These are phyloP conservation scores for Penicillium sp. DNA, from an alignment of 2,329 filamentous ascomycete species.

Conservation along the genomic window DNA sequence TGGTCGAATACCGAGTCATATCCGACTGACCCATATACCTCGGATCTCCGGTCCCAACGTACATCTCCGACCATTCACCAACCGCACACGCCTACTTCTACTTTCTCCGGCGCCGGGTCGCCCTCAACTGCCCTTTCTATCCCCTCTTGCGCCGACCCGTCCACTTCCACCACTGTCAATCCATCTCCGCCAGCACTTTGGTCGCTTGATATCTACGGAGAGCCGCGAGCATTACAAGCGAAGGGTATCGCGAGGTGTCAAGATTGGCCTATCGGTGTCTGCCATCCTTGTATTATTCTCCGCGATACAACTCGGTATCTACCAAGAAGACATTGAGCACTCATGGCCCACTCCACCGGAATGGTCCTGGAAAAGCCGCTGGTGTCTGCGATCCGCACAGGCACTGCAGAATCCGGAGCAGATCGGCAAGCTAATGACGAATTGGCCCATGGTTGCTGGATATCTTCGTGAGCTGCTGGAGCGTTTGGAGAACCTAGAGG, in stretches of 20 bases:
- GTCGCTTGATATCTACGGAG: constrained; percentile 77
- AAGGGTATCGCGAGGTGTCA: constrained; percentile 62
- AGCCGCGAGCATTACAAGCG: constrained; percentile 53
- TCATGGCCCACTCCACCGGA: constrained; percentile 78
- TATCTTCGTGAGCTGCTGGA: constrained; percentile 61
- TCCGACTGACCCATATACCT: constrained; percentile 40
- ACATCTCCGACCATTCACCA: constrained; percentile 56
- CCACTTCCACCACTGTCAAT: constrained; percentile 55
- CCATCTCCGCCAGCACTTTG: constrained; percentile 55
- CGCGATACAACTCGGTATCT: constrained; percentile 63
- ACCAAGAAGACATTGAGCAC: constrained; percentile 74
- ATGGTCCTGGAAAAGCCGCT: constrained; percentile 71
- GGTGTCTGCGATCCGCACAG: constrained; percentile 65
- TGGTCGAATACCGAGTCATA: constrained; percentile 42
- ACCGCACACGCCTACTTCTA: constrained; percentile 55
- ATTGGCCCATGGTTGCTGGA: constrained; percentile 68
- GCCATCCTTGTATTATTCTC: constrained; percentile 60
- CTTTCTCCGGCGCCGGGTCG: constrained; percentile 53
- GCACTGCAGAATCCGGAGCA: constrained; percentile 59
- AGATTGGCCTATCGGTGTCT: constrained; percentile 70
- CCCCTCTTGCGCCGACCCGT: constrained; percentile 51
- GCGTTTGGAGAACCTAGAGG: constrained; percentile 66
- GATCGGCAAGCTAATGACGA: constrained; percentile 54
- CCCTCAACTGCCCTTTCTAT: constrained; percentile 66
- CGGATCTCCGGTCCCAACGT: constrained; percentile 23